Base-by-base conservation (phyloP, 495 filamentous ascomycete species). In the Aspergillus heteromorphus region DNA sequence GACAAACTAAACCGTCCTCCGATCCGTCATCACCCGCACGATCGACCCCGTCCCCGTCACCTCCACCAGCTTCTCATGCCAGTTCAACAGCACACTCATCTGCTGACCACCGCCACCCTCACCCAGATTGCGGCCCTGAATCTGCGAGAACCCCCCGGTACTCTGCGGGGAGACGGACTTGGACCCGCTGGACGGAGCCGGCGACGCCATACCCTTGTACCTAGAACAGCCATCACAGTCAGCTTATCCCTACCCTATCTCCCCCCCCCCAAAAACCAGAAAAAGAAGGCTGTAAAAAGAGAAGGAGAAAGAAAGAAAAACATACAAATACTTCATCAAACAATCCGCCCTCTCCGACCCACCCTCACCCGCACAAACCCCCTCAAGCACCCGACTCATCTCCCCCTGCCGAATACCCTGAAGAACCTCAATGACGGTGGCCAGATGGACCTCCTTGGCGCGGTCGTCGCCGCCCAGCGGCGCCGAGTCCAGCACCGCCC, bases 11-110 rank as follows among this genome's bases (percentile, higher is more conserved):
- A 95, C 90, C 57, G 85, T 95, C 66, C 91, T 79, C 70, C 89
- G 85, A 77, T 97, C 92, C 20, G 88, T 89, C 91, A 97, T 95
- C 48, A 88, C 85, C 58, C 92, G 78, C 57, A 90, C 86, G 73
- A 97, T 92, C 69, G 87, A 85, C 16, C 91, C 92, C 60, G 87
- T 78, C 34, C 92, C 92, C 17, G 89, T 85, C 60, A 97, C 81
- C 61, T 96, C 91, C 2, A 96, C 90, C 42, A 95, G 75, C 79
- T 95, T 96, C 79, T 97, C 91, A 64, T 96, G 91, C 91, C 91
- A 97, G 65, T 87, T 95, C 58, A 97, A 73, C 63, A 97, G 65
- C 41, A 97, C 91, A 59, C 91, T 95, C 91, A 95, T 95, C 42
- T 86, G 87, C 60, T 89, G 83, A 45, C 90, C 88, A 58, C 87